Percentiles rank a stretch among this genome's conserved stretches.
Evolutionary conservation across 73 alveolate genomes (phyloP).

Genomic region (Tetrahymena malaccensis): DNA sequence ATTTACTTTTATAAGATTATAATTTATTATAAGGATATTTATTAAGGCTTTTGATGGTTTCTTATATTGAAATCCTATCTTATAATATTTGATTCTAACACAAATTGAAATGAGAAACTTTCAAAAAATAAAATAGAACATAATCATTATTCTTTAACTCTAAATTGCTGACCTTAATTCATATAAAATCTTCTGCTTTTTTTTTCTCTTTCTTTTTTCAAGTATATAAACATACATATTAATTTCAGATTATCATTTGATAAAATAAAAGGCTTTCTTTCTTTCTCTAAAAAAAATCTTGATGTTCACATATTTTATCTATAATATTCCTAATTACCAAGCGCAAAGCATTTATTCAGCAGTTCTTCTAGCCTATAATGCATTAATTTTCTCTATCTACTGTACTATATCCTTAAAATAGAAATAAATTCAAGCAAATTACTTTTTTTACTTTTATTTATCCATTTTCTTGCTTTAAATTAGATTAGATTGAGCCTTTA

Average conservation of each 20-base stretch:
- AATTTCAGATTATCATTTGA: neutral
- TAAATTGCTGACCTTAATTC: neutral
- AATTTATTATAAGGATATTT: neutral
- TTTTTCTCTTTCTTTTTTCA: neutral
- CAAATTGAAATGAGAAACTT: neutral
- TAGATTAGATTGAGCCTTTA: neutral
- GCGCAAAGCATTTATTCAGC: neutral
- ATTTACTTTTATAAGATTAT: neutral
- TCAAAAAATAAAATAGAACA: neutral
- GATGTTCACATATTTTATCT: neutral
- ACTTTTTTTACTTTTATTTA: neutral
- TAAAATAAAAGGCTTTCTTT: neutral
- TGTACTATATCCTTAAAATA: neutral
- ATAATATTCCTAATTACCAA: neutral
- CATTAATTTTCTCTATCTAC: neutral
- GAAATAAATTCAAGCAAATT: neutral
- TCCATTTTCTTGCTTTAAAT: neutral
- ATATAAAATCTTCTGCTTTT: neutral
- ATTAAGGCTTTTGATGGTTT: neutral
- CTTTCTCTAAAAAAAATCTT: neutral
- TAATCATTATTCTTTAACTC: neutral
- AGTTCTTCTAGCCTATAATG: neutral
- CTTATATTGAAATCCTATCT: neutral
- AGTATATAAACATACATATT: neutral
- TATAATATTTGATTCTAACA: neutral